Evolutionary conservation across 108 stramenopile species (phyloP).

Genomic region (Skeletonema tropicum): DNA sequence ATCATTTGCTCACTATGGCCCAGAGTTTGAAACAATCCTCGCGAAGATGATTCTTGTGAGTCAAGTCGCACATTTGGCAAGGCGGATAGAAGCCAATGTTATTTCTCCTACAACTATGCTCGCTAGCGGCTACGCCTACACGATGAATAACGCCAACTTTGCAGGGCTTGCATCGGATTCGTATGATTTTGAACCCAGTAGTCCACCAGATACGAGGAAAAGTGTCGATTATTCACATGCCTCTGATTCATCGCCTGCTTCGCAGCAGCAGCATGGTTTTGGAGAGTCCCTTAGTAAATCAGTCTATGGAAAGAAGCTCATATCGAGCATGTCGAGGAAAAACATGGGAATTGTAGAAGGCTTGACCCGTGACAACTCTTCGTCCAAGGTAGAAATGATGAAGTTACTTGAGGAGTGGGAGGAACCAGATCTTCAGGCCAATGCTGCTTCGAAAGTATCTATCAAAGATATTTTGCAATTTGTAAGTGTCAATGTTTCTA

Average conservation of each 20-base stretch:
- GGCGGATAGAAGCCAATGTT: conserved; percentile 32
- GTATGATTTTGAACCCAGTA: conserved; percentile 35
- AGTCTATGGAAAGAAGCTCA: conserved; percentile 11
- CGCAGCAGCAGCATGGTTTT: conserved; percentile 9
- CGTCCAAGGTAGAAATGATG: conserved; percentile 32
- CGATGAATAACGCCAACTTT: conserved; percentile 15
- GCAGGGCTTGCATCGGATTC: conserved; percentile 14
- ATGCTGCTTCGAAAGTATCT: conserved; percentile 29
- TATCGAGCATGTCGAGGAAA: not conserved
- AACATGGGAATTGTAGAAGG: not conserved
- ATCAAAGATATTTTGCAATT: conserved; percentile 54
- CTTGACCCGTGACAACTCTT: conserved; percentile 1
- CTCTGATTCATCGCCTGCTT: not conserved
- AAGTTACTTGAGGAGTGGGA: conserved; percentile 55
- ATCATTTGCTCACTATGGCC: conserved; percentile 51
- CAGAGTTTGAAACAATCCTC: conserved; percentile 61
- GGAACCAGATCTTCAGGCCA: conserved; percentile 29
- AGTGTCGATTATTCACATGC: conserved; percentile 1
- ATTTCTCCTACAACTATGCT: conserved; percentile 4
- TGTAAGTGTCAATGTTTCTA: not conserved
- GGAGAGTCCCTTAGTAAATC: conserved; percentile 24
- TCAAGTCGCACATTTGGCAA: conserved; percentile 52
- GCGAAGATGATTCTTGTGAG: conserved; percentile 64
- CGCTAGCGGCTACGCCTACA: conserved; percentile 21
- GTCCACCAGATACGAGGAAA: not conserved